Evolutionary conservation across 2,329 filamentous ascomycete genomes (phyloP), one percentile per base, ranked within the genome.

Genomic region (Cercospora sp.): DNA sequence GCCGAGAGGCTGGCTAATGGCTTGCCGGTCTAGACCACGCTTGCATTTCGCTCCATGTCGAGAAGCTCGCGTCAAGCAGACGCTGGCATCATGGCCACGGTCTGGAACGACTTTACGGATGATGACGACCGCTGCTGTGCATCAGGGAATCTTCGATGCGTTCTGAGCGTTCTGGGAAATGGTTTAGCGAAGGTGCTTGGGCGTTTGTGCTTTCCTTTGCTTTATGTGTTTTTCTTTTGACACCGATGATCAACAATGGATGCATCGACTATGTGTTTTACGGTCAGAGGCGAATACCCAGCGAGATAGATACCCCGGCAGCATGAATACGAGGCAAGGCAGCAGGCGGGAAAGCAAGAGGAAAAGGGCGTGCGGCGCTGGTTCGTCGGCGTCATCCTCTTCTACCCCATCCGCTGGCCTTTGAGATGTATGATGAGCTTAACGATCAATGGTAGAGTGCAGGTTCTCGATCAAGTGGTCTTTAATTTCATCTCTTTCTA

Each of bases 1-100:
- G 65, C 68, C 60, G 70, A 73, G 68, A 63, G 71, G 16, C 31
- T 51, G 42, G 60, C 69, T 23, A 59, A 67, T 31, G 71, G 71
- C 3, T 18, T 73, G 31, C 48, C 68, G 3, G 58, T 70, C 59
- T 72, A 66, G 58, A 18, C 23, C 1, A 16, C 13, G 12, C 8
- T n/a, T 12, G 23, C 23, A 12, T 26, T 57, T 5, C 23, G 3
- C 3, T 4, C 26, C 2, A 31, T 3, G 5, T 28, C 53, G 18
- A 12, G 31, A 57, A 9, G 26, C 53, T 18, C n/a, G 13, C 28
- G 1, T 16, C 53, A 4, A 55, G 53, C 53, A 31, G 53, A 10
- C 26, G n/a, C 18, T 30, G 23, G 18, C 1, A 13, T 20, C 12
- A 23, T 5, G 23, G 20, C 9, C 23, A 57, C n/a, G 26, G 10